These are phyloP conservation scores for Leptographium wingfieldii DNA, from an alignment of 2,329 filamentous ascomycete genomes.

Conservation along the genomic window DNA sequence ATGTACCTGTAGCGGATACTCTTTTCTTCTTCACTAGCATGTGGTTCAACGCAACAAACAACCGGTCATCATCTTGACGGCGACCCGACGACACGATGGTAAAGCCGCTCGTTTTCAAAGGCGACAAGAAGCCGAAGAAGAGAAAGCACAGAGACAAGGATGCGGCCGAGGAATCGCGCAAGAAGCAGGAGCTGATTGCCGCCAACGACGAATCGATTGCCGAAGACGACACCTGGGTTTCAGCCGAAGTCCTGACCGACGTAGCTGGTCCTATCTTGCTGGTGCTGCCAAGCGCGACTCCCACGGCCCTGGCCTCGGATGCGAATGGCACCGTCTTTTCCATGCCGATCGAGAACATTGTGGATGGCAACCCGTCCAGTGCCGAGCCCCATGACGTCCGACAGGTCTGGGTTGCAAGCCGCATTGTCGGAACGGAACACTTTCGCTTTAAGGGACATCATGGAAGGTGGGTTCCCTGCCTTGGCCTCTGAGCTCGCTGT, in stretches of 20 bases:
- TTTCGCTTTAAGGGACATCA: slow-evolving; percentile 85
- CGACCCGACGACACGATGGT: slow-evolving; percentile 45
- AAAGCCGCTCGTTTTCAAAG: slow-evolving; percentile 88
- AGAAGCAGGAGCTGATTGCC: slow-evolving; percentile 25
- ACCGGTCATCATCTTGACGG: neutral
- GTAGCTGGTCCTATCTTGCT: slow-evolving; percentile 73
- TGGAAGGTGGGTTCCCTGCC: slow-evolving; percentile 47
- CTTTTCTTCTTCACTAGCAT: neutral
- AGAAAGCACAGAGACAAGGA: slow-evolving; percentile 58
- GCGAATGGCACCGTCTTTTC: slow-evolving; percentile 77
- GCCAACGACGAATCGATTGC: slow-evolving; percentile 25
- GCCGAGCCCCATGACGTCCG: slow-evolving; percentile 92
- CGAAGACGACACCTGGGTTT: slow-evolving; percentile 83
- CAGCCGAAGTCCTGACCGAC: slow-evolving; percentile 61
- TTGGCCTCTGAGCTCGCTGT: neutral
- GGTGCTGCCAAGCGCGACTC: slow-evolving; percentile 62
- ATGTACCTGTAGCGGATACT: neutral
- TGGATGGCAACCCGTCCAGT: slow-evolving; percentile 68
- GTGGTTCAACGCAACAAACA: neutral
- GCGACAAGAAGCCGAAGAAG: slow-evolving; percentile 92
- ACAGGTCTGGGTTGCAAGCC: slow-evolving; percentile 88
- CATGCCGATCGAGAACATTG: slow-evolving; percentile 70
- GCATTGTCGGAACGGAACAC: slow-evolving; percentile 66
- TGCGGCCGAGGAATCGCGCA: slow-evolving; percentile 18
- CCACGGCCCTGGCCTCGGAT: slow-evolving; percentile 72